Conservation (phyloP, 805 yeast species). For the Lipomyces mesembrius region DNA sequence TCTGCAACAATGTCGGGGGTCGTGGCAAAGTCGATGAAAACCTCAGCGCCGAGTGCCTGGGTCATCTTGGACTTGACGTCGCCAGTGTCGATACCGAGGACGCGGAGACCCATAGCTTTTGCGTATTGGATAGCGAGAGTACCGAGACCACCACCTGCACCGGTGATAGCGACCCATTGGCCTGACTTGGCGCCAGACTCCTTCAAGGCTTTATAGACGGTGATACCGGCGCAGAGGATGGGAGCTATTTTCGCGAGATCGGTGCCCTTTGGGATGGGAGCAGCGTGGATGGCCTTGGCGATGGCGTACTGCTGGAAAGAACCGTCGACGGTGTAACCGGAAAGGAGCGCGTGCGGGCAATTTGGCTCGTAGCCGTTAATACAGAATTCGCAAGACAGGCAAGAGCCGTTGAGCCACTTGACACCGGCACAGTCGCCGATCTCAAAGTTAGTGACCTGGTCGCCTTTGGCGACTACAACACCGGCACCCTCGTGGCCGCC, state of each 20-base stretch:
- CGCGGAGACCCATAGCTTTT: slow-evolving; percentile 75
- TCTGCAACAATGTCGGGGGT: slow-evolving; percentile 60
- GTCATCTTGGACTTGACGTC: slow-evolving; percentile 61
- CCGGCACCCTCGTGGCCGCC: slow-evolving; percentile 95
- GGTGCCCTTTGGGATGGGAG: slow-evolving; percentile 71
- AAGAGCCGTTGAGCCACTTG: slow-evolving; percentile 82
- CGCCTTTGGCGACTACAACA: slow-evolving; percentile 76
- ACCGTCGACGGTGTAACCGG: slow-evolving; percentile 90
- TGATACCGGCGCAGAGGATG: slow-evolving; percentile 87
- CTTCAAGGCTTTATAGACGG: slow-evolving; percentile 88
- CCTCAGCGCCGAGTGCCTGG: slow-evolving; percentile 68
- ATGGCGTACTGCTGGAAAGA: slow-evolving; percentile 90
- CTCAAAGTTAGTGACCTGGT: slow-evolving; percentile 68
- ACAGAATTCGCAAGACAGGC: slow-evolving; percentile 79
- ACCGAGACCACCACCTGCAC: slow-evolving; percentile 83
- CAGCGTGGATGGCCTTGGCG: slow-evolving; percentile 87
- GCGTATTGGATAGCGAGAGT: slow-evolving; percentile 76
- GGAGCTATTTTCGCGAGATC: slow-evolving; percentile 81
- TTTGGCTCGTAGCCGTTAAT: slow-evolving; percentile 66
- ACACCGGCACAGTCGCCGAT: slow-evolving; percentile 83
- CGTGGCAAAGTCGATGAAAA: slow-evolving; percentile 62
- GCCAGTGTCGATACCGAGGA: slow-evolving; percentile 73
- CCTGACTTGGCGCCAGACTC: slow-evolving; percentile 72
- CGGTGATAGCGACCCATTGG: slow-evolving; percentile 76
- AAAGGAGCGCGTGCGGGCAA: slow-evolving; percentile 69